Evolutionary conservation across 176 grass and related monocot species (phyloP).

Genomic region (Urochloa ruziziensis): DNA sequence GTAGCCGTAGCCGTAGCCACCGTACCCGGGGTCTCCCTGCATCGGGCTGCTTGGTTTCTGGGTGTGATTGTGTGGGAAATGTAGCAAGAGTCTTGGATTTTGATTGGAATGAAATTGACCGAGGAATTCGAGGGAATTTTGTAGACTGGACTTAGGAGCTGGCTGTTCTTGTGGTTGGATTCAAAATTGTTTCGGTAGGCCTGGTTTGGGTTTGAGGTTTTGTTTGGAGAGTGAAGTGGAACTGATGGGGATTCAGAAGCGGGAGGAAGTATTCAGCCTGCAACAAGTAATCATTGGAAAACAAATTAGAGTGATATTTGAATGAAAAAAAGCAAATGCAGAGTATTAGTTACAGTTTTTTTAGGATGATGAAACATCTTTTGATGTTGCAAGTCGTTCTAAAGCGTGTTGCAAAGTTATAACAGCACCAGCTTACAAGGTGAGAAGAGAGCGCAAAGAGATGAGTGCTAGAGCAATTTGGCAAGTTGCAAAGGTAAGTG

Average conservation of each 20-base stretch:
- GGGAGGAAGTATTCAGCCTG: slow-evolving; percentile 94
- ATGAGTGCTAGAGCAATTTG: background rate
- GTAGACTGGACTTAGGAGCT: slow-evolving; percentile 7
- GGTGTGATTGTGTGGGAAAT: background rate
- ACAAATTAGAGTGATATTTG: background rate
- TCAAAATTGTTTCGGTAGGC: slow-evolving; percentile 33
- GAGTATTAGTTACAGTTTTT: too few species aligned
- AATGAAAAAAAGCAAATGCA: background rate
- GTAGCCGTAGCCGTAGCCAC: slow-evolving; percentile 27
- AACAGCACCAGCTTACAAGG: background rate
- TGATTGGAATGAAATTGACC: background rate
- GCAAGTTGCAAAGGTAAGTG: background rate
- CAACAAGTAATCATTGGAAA: background rate
- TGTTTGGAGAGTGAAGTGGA: background rate
- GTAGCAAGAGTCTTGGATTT: background rate
- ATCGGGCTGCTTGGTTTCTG: slow-evolving; percentile 21
- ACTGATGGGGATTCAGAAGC: slow-evolving; percentile 64
- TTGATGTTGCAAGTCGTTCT: background rate
- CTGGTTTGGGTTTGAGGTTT: background rate
- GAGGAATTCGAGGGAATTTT: background rate
- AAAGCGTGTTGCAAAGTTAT: background rate
- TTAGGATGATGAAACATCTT: background rate
- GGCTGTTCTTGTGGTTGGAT: background rate
- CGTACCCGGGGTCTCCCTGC: slow-evolving; percentile 67
- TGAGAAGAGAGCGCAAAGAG: background rate